Conservation (phyloP, 257 asterid species). For the Capsicum rhomboideum region DNA sequence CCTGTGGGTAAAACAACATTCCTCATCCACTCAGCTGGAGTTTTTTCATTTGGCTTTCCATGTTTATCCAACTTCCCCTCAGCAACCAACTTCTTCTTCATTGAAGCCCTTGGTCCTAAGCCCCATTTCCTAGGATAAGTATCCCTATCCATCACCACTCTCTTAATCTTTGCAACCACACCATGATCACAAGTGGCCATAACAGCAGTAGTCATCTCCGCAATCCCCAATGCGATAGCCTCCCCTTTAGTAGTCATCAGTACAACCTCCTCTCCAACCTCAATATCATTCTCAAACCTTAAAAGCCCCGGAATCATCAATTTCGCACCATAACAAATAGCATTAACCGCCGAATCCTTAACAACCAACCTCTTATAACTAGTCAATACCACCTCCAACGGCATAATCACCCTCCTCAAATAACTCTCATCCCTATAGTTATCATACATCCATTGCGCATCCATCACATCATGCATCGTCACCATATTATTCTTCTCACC, state of each 20-base stretch:
- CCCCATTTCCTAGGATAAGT: constrained; percentile 99
- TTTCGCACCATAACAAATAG: constrained; percentile 87
- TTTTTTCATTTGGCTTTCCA: constrained; percentile 63
- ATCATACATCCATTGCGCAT: constrained; percentile 83
- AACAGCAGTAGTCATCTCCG: constrained; percentile 94
- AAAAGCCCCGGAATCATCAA: constrained; percentile 88
- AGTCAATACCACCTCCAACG: constrained; percentile 77
- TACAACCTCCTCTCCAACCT: constrained; percentile 78
- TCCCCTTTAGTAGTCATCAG: constrained; percentile 94
- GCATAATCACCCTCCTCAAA: constrained; percentile 91
- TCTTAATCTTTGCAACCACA: constrained; percentile 87
- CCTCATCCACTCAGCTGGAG: constrained; percentile 81
- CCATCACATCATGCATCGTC: constrained; percentile 94
- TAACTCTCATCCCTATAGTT: constrained; percentile 76
- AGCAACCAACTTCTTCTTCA: constrained; percentile 83
- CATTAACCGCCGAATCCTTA: constrained; percentile 91
- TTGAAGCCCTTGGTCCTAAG: constrained; percentile 83
- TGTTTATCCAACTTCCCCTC: constrained; percentile 89
- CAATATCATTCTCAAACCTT: constrained; percentile 90
- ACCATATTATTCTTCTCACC: constrained; percentile 99
- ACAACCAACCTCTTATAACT: constrained; percentile 90
- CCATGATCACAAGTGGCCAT: constrained; percentile 98
- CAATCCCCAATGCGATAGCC: constrained; percentile 84
- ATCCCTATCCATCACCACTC: constrained; percentile 98
- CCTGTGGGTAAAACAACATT: constrained; percentile 77